Conservation (phyloP, 176 grass and related monocot species). For the Oropetium thomaeum region DNA sequence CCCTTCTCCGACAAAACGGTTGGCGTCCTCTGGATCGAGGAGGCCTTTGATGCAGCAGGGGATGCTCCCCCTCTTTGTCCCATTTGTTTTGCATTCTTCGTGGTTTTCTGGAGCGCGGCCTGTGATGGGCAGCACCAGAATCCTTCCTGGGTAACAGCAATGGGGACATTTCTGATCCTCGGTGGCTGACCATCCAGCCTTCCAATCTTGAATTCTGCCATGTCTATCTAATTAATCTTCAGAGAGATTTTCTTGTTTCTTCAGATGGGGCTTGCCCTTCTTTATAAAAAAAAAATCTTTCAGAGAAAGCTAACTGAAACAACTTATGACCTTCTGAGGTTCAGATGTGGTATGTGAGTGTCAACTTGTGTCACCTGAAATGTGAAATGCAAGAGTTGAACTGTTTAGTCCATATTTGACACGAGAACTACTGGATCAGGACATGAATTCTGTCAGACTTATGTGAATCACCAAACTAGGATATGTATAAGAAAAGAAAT, state of each 20-base stretch:
- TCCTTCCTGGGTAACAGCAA: slow-evolving; percentile 75
- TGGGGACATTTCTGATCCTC: slow-evolving; percentile 65
- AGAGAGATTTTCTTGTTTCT: no score
- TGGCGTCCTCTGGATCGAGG: slow-evolving; percentile 49
- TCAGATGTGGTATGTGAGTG: not conserved
- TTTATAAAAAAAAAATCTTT: no score
- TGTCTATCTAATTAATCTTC: slow-evolving; percentile 32
- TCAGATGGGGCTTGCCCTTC: no score
- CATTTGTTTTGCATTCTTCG: slow-evolving; percentile 51
- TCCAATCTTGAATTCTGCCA: slow-evolving; percentile 66
- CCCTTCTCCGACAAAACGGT: slow-evolving; percentile 48
- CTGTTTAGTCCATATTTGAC: not conserved
- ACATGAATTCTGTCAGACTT: not conserved
- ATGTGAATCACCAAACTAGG: not conserved
- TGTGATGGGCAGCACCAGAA: slow-evolving; percentile 95
- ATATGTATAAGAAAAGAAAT: not conserved
- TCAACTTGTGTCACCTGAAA: slow-evolving; percentile 17
- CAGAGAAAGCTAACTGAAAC: not conserved
- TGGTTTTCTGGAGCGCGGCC: slow-evolving; percentile 58
- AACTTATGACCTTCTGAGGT: not conserved
- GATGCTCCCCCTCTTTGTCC: slow-evolving; percentile 47
- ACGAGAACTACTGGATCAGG: not conserved
- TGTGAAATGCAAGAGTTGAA: slow-evolving; percentile 20
- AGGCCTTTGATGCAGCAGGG: slow-evolving; percentile 55
- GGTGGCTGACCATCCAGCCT: slow-evolving; percentile 45